Base-by-base conservation (phyloP, 139 green algal species). In the Haematococcus lacustris region DNA sequence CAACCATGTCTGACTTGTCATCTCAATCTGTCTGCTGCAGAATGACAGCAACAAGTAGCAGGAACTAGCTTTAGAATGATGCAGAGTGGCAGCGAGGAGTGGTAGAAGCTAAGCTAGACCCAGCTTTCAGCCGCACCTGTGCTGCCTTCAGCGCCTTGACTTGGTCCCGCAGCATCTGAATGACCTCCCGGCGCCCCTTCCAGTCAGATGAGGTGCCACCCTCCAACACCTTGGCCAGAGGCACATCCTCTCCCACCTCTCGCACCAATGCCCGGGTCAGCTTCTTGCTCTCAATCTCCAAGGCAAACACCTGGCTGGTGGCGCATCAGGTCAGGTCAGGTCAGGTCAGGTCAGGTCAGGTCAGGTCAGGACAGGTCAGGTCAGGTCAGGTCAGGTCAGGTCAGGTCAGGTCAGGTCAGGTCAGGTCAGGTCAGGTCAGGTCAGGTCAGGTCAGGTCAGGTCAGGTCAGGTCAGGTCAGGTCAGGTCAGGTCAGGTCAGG, bases 221-320 rank as follows among this genome's bases (percentile, higher is more conserved):
- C 28, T 72, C 67, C 32, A 72, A 13, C 3, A 72, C 51, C 62
- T 82, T 84, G 30, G 75, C 43, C 59, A 92, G 66, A 2, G 85
- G 85, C 71, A 85, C 75, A 0, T 90, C 87, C 35, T 89, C 83
- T 9, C 87, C 87, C 41, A 91, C 82, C 67, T 91, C 87, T 1
- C 80, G 75, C 40, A 73, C 50, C 64, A 92, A 75, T 30, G 85
- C 87, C 4, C 87, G 79, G 35, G 53, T 47, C 35, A 88, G 68
- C 78, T 82, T 82, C 73, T 86, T 85, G 66, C 78, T 80, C 75
- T 91, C 83, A 25, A 71, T 60, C 74, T 87, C 82, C 30, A 88
- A 38, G 35, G 71, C 34, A 41, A 82, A 82, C 3, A 82, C 80
- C 85, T 90, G n/a, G 33, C 30, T 21, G 53, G 33, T 17, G 17